Percentiles rank a stretch among this genome's conserved stretches.
phyloP scores from a whole-genome alignment of 129 eudicot species.

The Kitagawia praeruptora region DNA sequence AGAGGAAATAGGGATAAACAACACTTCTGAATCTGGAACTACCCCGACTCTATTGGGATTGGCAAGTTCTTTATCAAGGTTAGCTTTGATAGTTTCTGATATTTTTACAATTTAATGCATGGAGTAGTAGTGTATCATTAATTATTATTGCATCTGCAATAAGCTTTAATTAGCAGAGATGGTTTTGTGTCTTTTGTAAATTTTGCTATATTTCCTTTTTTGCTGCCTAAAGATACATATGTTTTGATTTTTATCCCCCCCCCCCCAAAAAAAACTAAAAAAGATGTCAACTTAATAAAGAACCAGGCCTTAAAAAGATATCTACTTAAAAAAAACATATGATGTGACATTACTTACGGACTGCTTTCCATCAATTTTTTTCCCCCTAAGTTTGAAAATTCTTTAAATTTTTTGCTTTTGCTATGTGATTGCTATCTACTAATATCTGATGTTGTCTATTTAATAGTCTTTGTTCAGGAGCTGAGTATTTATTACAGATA shows the following conservation, averaged over 20 bases:
- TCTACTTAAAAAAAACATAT: not conserved
- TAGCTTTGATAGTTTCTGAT: conserved; percentile 4
- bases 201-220: not conserved
- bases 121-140: not conserved
- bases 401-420: not conserved
- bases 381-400: not conserved
- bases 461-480: conserved; percentile 80
- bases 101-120: not conserved
- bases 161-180: not conserved
- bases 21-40: conserved; percentile 24
- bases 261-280: not conserved
- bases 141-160: not conserved
- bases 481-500: conserved; percentile 62
- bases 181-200: not conserved
- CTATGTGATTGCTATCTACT: conserved; percentile 8
- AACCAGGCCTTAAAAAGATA: not conserved
- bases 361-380: not conserved
- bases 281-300: not conserved
- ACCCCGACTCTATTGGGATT: conserved; percentile 76
- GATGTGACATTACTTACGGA: not conserved
- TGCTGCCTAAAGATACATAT: too few species aligned
- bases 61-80: conserved; percentile 85
- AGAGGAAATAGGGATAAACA: conserved; percentile 51
- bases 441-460: conserved; percentile 21
- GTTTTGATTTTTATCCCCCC: not conserved